Evolutionary conservation across 2,329 filamentous ascomycete genomes (phyloP).

Genomic region (Sporothrix euskadiensis): DNA sequence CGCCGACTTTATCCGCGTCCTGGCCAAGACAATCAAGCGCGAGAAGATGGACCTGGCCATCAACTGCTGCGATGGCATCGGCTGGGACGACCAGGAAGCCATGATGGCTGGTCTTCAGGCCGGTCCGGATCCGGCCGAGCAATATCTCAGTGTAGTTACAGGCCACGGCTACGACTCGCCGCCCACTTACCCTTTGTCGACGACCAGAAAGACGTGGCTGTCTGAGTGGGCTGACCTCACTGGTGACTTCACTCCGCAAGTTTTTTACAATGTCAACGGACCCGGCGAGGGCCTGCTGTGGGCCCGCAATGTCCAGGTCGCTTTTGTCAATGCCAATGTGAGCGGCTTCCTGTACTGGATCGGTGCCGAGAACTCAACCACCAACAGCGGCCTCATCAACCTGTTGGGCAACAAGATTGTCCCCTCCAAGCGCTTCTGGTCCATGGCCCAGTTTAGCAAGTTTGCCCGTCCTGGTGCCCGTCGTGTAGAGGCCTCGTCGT

Average conservation of each 20-base stretch:
- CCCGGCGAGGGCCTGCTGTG: conserved; percentile 4
- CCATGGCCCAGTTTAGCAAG: conserved; percentile 8
- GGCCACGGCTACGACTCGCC: conserved; percentile 5
- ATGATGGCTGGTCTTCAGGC: conserved; percentile 10
- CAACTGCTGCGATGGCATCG: conserved; percentile 16
- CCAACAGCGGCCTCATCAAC: conserved; percentile 16
- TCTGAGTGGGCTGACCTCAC: conserved; percentile 10
- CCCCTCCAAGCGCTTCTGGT: conserved; percentile 12
- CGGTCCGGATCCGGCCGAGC: not conserved
- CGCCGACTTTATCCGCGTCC: conserved; percentile 3
- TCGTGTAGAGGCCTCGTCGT: not conserved
- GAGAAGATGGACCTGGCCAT: not conserved
- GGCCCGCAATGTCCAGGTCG: conserved; percentile 5
- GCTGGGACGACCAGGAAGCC: conserved; percentile 16
- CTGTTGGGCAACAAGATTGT: not conserved
- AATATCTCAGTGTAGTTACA: conserved; percentile 2
- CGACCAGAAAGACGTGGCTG: conserved; percentile 14
- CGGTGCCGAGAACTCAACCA: conserved; percentile 16
- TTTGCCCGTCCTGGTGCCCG: not conserved
- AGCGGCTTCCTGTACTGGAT: conserved; percentile 14
- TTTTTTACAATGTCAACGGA: conserved; percentile 11
- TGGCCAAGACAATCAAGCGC: conserved; percentile 1
- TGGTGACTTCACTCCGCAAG: not conserved
- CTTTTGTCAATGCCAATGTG: conserved; percentile 10
- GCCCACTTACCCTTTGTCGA: not conserved